Evolutionary conservation across 2,329 filamentous ascomycete genomes (phyloP).

Genomic region (Madurella fahalii): DNA sequence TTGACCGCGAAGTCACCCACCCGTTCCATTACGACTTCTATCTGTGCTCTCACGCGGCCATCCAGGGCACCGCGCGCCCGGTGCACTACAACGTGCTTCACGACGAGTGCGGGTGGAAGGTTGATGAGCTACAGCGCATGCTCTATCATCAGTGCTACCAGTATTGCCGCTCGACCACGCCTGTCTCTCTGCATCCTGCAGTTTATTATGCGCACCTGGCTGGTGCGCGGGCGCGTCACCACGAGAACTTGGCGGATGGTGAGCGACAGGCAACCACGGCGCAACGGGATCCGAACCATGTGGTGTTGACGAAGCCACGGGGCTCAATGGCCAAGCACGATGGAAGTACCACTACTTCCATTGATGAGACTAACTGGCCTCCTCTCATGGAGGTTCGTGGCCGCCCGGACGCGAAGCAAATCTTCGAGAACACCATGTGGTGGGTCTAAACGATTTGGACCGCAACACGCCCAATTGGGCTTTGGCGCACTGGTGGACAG

Average conservation of each 20-base stretch:
- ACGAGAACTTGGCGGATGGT: slow-evolving; percentile 60
- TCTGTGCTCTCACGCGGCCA: slow-evolving; percentile 60
- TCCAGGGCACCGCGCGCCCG: slow-evolving; percentile 90
- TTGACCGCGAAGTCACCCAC: slow-evolving; percentile 86
- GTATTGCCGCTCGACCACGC: slow-evolving; percentile 86
- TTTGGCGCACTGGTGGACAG: no score
- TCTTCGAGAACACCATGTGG: slow-evolving; percentile 42
- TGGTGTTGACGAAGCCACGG: slow-evolving; percentile 39
- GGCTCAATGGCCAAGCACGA: slow-evolving; percentile 30
- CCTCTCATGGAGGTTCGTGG: slow-evolving; percentile 31
- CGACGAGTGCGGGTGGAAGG: slow-evolving; percentile 68
- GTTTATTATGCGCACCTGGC: slow-evolving; percentile 96
- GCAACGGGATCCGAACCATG: slow-evolving; percentile 42
- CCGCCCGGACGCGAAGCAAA: slow-evolving; percentile 17
- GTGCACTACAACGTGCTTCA: slow-evolving; percentile 87
- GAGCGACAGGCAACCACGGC: slow-evolving; percentile 42
- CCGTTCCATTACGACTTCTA: slow-evolving; percentile 89
- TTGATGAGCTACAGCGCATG: slow-evolving; percentile 74
- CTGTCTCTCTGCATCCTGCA: slow-evolving; percentile 82
- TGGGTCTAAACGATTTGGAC: no score
- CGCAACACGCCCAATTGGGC: no score
- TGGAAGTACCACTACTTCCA: slow-evolving; percentile 20
- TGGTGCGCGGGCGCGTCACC: slow-evolving; percentile 71
- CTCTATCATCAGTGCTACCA: slow-evolving; percentile 95
- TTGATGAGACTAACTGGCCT: slow-evolving; percentile 16